Evolutionary conservation across 768 basidiomycete species (phyloP).

Genomic region (Coprinellus micaceus): DNA sequence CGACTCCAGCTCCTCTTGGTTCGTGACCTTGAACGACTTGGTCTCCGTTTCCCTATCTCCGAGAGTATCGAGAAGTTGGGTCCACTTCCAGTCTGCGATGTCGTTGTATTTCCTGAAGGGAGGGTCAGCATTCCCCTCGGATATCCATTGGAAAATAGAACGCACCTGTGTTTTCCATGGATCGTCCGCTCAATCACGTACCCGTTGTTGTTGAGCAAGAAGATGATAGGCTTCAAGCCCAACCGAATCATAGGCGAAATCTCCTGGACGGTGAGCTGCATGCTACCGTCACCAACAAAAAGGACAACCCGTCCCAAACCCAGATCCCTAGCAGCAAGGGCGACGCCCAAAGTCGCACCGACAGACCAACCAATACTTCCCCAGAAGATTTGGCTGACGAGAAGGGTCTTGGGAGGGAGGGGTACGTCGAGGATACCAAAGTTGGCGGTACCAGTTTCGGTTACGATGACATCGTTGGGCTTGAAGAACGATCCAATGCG

Average conservation of each 20-base stretch:
- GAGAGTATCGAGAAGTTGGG: slow-evolving; percentile 56
- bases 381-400: slow-evolving; percentile 80
- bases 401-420: slow-evolving; percentile 64
- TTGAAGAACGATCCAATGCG: slow-evolving; percentile 69
- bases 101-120: slow-evolving; percentile 71
- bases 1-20: slow-evolving; percentile 59
- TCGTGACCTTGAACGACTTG: slow-evolving; percentile 63
- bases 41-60: slow-evolving; percentile 48
- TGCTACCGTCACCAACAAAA: slow-evolving; percentile 82
- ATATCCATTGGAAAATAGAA: background rate
- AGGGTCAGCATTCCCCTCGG: background rate
- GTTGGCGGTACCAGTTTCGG: slow-evolving; percentile 86
- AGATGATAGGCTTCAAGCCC: slow-evolving; percentile 76
- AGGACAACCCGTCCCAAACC: slow-evolving; percentile 67
- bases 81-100: slow-evolving; percentile 78
- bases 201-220: slow-evolving; percentile 75
- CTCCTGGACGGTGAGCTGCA: slow-evolving; percentile 83
- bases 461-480: slow-evolving; percentile 70
- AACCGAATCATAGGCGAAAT: slow-evolving; percentile 77
- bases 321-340: slow-evolving; percentile 70
- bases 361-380: slow-evolving; percentile 91
- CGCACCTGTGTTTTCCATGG: slow-evolving; percentile 58
- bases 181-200: slow-evolving; percentile 86
- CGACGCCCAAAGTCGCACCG: slow-evolving; percentile 61
- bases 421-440: slow-evolving; percentile 85